Evolutionary conservation across 345 rosid genomes (phyloP), one percentile per base, ranked within the genome.

Genomic region (Luvunga scandens): DNA sequence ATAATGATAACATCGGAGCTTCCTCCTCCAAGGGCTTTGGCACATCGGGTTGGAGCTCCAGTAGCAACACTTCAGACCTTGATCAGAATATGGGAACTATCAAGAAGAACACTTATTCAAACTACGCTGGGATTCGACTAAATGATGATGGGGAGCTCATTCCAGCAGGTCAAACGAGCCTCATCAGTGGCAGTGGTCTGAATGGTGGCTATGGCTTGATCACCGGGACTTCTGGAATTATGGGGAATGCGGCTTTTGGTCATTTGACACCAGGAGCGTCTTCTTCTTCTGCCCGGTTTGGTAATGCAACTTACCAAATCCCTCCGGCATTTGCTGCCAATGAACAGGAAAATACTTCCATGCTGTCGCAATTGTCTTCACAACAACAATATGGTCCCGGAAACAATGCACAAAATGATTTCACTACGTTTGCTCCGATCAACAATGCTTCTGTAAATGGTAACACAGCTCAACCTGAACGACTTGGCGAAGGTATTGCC

Each of bases 101-200:
- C 66, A 73, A 34, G 36, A 74, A 53, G 1, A 53, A 59, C 27
- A 2, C 39, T 2, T 31, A 4, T 39, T 19, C 30, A 34, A 68
- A 34, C 39, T 79, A 77, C 48, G 73, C 77, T 10, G 81, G 78
- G 62, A 70, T 73, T 16, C 73, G 74, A 21, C 59, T 83, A 27
- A 71, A 30, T 61, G 8, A 67, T 55, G 38, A 59, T 10, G 79
- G 82, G 19, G 73, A 53, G 53, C 71, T 74, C 28, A 1, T 38
- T 9, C 80, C 75, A 74, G 19, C 27, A 33, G 75, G 79, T 13
- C 78, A 69, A 42, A 4, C 21, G 50, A 36, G 14, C 18, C n/a
- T 45, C 50, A 45, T 68, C 63, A 34, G 55, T 33, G 50, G 50
- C 50, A 13, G 13, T 45, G 18, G 50, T 45, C 18, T 45, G 50